Evolutionary conservation across 805 yeast genomes (phyloP), one percentile per base, ranked within the genome.

Genomic region (Grigorovia humatica): DNA sequence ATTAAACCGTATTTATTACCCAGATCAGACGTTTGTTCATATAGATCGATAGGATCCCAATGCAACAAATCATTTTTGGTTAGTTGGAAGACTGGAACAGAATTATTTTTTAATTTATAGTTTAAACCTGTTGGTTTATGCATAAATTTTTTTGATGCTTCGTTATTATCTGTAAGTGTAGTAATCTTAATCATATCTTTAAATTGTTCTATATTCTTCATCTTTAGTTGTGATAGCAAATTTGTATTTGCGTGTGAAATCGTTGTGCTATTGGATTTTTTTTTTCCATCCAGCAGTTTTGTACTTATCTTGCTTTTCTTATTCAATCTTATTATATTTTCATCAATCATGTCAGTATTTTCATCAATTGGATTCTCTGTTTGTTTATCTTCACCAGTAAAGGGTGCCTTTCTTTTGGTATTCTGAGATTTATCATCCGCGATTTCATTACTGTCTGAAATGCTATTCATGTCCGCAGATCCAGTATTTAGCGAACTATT

Each of bases 1-100:
- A 63, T 55, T 15, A 61, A 59, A 18, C 68, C 67, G 48, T 56
- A 63, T 44, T 49, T 49, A 30, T 52, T 48, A 8, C 68, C 67
- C 19, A 63, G 44, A 40, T 61, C 62, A 47, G 48, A 54, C 8
- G 58, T 55, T 18, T 52, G 44, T 47, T 57, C 60, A 49, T 63
- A 64, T 49, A 64, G 57, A 5, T 40, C 44, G 12, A 59, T 43
- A 11, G 67, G 67, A 47, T 58, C 58, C 17, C n/a, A n/a, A 15
- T 17, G 23, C 2, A 55, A 50, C 15, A 59, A 47, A 17, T 54
- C 50, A 4, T 54, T 51, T 48, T 48, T 38, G 7, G 49, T 43
- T 7, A 63, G 47, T 1, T 46, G 43, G 44, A 64, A 59, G n/a
- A 53, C 46, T 5, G 68, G 68, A 4, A 64, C 52, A 4, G 64